phyloP scores from a whole-genome alignment of 805 yeast genomes.

The Sugiyamaella qingdaonensis region DNA sequence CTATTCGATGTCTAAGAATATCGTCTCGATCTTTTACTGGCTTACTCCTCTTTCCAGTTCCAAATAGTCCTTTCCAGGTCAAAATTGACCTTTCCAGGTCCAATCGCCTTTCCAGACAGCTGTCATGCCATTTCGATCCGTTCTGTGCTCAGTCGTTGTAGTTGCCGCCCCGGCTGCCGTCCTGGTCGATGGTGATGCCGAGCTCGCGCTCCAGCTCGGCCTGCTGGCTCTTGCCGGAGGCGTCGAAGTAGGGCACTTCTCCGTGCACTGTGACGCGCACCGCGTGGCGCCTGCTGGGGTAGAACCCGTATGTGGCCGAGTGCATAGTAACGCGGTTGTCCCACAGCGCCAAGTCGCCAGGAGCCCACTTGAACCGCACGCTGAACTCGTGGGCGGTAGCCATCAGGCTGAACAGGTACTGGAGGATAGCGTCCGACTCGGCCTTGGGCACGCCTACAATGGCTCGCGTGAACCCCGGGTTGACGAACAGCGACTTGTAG shows the following conservation, averaged over 20 bases:
- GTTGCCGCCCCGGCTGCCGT: conserved; percentile 29
- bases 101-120: too few species aligned
- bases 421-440: conserved; percentile 47
- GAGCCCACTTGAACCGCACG: conserved; percentile 49
- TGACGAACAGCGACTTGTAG: conserved; percentile 54
- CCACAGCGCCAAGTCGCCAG: conserved; percentile 68
- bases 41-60: too few species aligned
- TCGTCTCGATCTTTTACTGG: too few species aligned
- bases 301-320: conserved; percentile 71
- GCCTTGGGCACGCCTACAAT: conserved; percentile 50
- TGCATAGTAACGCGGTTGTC: conserved; percentile 66
- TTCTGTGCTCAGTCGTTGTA: conserved; percentile 36
- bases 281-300: conserved; percentile 65
- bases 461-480: conserved; percentile 45
- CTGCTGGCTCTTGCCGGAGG: conserved; percentile 26
- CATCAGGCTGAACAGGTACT: conserved; percentile 46
- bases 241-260: conserved; percentile 51
- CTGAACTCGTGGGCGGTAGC: conserved; percentile 37
- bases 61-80: too few species aligned
- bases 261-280: conserved; percentile 70
- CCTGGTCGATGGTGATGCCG: conserved; percentile 27
- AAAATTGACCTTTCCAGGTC: too few species aligned
- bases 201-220: conserved; percentile 23
- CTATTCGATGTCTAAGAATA: too few species aligned
- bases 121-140: too few species aligned